Conservation (phyloP, 805 yeast species). For the Kuraishia molischiana region DNA sequence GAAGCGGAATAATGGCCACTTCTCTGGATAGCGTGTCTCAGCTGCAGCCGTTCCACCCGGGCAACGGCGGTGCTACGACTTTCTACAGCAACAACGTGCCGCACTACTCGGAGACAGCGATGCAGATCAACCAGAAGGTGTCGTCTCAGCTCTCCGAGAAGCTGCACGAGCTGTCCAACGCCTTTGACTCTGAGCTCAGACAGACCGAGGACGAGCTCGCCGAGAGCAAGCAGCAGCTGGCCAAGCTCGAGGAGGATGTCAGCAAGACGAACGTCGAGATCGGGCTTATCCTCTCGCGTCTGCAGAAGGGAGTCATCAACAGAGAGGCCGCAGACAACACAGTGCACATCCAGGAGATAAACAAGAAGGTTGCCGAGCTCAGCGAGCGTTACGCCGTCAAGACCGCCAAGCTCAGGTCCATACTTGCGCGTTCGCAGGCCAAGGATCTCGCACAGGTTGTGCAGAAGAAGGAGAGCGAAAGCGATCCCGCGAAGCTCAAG, state of each 20-base stretch:
- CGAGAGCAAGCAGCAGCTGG: constrained; percentile 16
- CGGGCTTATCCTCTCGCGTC: constrained; percentile 23
- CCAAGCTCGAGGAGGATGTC: constrained; percentile 22
- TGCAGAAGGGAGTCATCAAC: constrained; percentile 9
- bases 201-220: constrained; percentile 25
- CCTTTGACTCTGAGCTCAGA: constrained; percentile 46
- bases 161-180: constrained; percentile 33
- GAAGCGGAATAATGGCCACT: no score
- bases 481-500: constrained; percentile 7
- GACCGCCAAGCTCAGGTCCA: constrained; percentile 9
- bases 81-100: constrained; percentile 17
- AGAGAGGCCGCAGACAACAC: no score
- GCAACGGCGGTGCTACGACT: no score
- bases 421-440: constrained; percentile 33
- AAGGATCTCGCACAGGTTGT: constrained; percentile 32
- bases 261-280: constrained; percentile 19
- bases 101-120: constrained; percentile 43
- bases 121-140: constrained; percentile 40
- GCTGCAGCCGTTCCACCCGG: not conserved
- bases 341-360: constrained; percentile 7
- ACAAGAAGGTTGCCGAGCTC: not conserved
- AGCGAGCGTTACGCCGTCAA: constrained; percentile 1
- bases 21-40: not conserved
- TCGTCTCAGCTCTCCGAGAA: constrained; percentile 39
- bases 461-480: constrained; percentile 23